Evolutionary conservation across 768 basidiomycete species (phyloP).

Genomic region (Tylopilus subfusipes): DNA sequence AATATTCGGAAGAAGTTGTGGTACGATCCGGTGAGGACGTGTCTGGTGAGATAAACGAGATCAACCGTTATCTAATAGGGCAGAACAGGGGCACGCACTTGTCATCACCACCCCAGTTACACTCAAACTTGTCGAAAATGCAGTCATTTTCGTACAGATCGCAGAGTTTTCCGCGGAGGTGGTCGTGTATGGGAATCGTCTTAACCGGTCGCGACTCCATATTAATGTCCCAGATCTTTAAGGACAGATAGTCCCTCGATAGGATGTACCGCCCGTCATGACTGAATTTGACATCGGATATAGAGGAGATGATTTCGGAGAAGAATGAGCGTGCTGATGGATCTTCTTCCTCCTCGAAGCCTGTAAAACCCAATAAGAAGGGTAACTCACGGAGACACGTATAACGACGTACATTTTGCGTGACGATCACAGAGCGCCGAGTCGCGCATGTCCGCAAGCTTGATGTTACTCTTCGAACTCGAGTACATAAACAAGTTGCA

Average conservation of each 20-base stretch:
- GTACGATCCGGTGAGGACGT: constrained; percentile 98
- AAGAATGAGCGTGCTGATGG: constrained; percentile 97
- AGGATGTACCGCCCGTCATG: constrained; percentile 96
- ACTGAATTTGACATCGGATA: constrained; percentile 99
- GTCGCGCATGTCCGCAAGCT: constrained; percentile 98
- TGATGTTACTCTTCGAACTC: constrained; percentile 99
- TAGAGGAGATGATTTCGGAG: constrained; percentile 98
- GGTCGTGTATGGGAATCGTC: constrained; percentile 98
- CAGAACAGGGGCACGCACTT: constrained; percentile 56
- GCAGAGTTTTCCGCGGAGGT: constrained; percentile 94
- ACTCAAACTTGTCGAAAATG: constrained; percentile 99
- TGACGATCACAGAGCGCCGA: constrained; percentile 95
- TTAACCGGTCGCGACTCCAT: constrained; percentile 97
- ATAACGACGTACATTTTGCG: constrained; percentile 76
- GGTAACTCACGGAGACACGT: neutral
- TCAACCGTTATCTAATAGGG: constrained; percentile 6
- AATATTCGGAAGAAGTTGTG: constrained; percentile 99
- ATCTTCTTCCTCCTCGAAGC: constrained; percentile 99
- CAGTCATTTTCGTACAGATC: constrained; percentile 99
- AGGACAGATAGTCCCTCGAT: constrained; percentile 92
- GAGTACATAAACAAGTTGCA: constrained; percentile 99
- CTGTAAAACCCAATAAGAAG: constrained; percentile 41
- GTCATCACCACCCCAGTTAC: constrained; percentile 95
- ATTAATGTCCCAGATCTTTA: constrained; percentile 99
- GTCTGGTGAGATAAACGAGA: constrained; percentile 43